These are phyloP conservation scores for Phytophthora constricta DNA, from an alignment of 352 stramenopile species.

Conservation along the genomic window DNA sequence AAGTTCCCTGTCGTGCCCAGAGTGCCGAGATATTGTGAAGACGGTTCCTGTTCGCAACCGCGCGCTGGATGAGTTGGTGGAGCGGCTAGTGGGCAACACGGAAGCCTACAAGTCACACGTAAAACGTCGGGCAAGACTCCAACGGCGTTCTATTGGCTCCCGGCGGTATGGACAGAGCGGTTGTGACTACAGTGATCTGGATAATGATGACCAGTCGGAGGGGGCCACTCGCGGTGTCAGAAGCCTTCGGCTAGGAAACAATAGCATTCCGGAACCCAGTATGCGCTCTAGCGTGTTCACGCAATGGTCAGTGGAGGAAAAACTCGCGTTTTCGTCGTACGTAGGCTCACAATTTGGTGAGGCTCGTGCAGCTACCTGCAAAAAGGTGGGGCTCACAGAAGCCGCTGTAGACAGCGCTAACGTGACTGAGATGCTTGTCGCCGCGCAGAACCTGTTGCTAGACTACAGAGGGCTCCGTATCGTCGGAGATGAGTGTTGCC, in stretches of 20 bases:
- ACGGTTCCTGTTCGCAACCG: conserved; percentile 80
- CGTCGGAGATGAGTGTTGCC: conserved; percentile 54
- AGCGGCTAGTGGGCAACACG: conserved; percentile 67
- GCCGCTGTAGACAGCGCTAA: conserved; percentile 55
- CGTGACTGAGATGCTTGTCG: conserved; percentile 54
- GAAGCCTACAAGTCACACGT: conserved; percentile 62
- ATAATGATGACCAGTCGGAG: conserved; percentile 24
- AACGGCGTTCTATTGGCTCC: conserved; percentile 25
- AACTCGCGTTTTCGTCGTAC: conserved; percentile 50
- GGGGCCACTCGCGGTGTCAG: conserved; percentile 30
- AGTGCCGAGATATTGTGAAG: conserved; percentile 73
- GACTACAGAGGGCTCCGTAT: conserved; percentile 56
- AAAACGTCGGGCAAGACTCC: conserved; percentile 39
- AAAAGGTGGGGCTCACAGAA: conserved; percentile 71
- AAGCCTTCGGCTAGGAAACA: conserved; percentile 25
- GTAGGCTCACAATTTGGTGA: conserved; percentile 69
- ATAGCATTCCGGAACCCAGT: conserved; percentile 8
- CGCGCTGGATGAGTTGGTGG: conserved; percentile 80
- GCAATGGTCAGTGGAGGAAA: conserved; percentile 57
- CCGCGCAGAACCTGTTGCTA: conserved; percentile 71
- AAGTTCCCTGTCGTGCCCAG: conserved; percentile 73
- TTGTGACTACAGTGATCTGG: conserved; percentile 19
- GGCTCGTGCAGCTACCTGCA: conserved; percentile 61
- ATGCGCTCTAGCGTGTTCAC: conserved; percentile 58
- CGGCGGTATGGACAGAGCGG: conserved; percentile 16